Conservation (phyloP, 371 early-diverging fungal genomes). For the Zopfochytrium polystomum region DNA sequence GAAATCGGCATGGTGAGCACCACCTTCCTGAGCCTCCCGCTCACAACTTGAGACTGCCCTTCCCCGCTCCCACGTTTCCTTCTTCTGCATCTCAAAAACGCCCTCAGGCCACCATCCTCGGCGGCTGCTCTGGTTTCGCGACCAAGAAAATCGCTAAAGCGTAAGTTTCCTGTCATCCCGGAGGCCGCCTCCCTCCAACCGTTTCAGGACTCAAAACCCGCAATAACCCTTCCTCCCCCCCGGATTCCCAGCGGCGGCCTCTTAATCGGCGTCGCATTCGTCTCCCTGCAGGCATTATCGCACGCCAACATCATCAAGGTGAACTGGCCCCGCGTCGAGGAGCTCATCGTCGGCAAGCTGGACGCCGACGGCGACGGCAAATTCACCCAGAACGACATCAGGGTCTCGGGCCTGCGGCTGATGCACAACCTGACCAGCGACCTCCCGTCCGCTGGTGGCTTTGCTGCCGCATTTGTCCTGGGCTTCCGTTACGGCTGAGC, state of each 20-base stretch:
- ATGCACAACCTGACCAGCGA: slow-evolving; percentile 37
- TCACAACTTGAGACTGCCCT: too few relatives aligned
- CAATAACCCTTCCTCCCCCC: not conserved
- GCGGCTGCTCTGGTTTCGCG: slow-evolving; percentile 34
- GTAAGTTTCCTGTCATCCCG: not conserved
- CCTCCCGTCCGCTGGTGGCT: slow-evolving; percentile 41
- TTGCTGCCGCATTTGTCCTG: slow-evolving; percentile 39
- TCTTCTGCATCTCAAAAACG: too few relatives aligned
- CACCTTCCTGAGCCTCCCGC: too few relatives aligned
- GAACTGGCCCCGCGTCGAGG: slow-evolving; percentile 42
- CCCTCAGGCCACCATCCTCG: slow-evolving; percentile 8
- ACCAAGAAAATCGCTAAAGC: slow-evolving; percentile 39
- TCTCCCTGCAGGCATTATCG: slow-evolving; percentile 35
- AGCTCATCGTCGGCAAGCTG: slow-evolving; percentile 23
- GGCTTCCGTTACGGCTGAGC: slow-evolving; percentile 43
- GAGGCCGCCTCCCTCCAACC: not conserved
- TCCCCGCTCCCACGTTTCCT: too few relatives aligned
- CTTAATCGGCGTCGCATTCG: slow-evolving; percentile 34
- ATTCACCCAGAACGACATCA: slow-evolving; percentile 37
- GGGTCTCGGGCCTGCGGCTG: slow-evolving; percentile 21
- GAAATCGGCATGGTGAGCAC: too few relatives aligned
- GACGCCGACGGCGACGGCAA: slow-evolving; percentile 46
- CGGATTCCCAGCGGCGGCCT: slow-evolving; percentile 20
- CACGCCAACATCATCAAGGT: slow-evolving; percentile 36
- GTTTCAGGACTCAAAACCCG: not conserved